Conservation (phyloP, 495 filamentous ascomycete species). For the Xylaria castorea region DNA sequence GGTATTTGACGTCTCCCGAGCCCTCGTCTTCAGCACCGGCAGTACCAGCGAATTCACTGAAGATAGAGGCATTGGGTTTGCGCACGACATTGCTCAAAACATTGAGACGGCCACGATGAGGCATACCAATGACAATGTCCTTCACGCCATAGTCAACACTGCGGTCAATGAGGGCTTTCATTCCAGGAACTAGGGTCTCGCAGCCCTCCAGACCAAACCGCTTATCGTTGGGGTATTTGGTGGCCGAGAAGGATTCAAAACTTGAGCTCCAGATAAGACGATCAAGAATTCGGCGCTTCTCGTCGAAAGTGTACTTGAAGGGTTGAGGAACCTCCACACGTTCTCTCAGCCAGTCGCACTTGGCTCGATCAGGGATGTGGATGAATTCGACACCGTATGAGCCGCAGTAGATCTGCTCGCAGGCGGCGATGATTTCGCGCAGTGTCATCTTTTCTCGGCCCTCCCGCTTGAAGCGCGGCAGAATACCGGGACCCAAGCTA, state of each 20-base stretch:
- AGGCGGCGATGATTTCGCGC: constrained; percentile 89
- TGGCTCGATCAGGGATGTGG: constrained; percentile 95
- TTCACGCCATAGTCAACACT: constrained; percentile 98
- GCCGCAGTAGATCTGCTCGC: constrained; percentile 95
- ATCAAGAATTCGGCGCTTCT: constrained; percentile 96
- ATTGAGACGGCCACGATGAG: constrained; percentile 97
- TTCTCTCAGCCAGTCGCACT: constrained; percentile 97
- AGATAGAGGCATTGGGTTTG: constrained; percentile 99
- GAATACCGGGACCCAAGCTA: constrained; percentile 89
- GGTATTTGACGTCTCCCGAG: constrained; percentile 98
- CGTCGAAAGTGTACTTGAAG: constrained; percentile 94
- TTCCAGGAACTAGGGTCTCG: constrained; percentile 94
- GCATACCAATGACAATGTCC: constrained; percentile 99
- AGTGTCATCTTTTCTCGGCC: constrained; percentile 93
- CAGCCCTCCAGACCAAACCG: constrained; percentile 97
- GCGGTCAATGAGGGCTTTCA: constrained; percentile 98
- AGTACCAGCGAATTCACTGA: constrained; percentile 94
- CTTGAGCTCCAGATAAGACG: constrained; percentile 97
- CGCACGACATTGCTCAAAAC: constrained; percentile 98
- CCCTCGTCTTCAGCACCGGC: constrained; percentile 91
- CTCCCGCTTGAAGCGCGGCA: constrained; percentile 89
- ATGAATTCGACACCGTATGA: constrained; percentile 98
- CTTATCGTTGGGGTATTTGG: constrained; percentile 99
- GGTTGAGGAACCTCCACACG: constrained; percentile 92
- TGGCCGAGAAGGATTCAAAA: constrained; percentile 92